Base-by-base conservation (phyloP, 2,329 filamentous ascomycete genomes). In the Pseudogymnoascus destructans region DNA sequence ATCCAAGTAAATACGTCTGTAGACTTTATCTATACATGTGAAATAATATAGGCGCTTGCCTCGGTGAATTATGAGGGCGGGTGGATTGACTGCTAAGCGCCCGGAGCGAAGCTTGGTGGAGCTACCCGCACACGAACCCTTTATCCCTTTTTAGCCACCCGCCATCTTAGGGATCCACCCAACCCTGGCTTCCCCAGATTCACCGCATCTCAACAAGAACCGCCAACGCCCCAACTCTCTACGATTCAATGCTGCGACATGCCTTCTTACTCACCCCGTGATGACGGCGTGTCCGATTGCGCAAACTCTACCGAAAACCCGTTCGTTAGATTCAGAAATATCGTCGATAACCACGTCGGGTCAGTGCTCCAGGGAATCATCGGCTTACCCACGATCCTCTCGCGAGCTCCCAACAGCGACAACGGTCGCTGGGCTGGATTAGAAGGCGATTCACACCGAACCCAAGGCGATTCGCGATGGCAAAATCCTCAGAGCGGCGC, bases 311-410 rank as follows among this genome's bases (percentile, higher is more conserved):
- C 21, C n/a, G 61, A 66, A 8, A 68, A 68, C 55, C 66, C 66
- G 0, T 70, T 70, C 60, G 64, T 69, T 59, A 65, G 64, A 17
- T 69, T 69, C 58, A 60, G 63, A 15, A 64, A 69, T 35, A 65
- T 64, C 59, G 64, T 64, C 33, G 67, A 69, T 60, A 46, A 62
- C 6, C 64, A 69, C 30, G 61, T 70, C 59, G 61, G 65, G 52
- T 63, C 66, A 56, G 57, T 70, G 8, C 61, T 70, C 7, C 68
- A 69, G 62, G 66, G 66, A 49, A 61, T 70, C 17, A 61, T 68
- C 23, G 68, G 68, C 9, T 59, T 70, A 13, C 68, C 68, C 5
- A 68, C 68, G 10, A 63, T 66, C 27, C 64, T 69, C 21, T 63
- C 66, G 3, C 63, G 62, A 38, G 62, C 60, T 17, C 27, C 63